Percentiles rank a stretch among this genome's conserved stretches.
Conservation (phyloP, 108 stramenopile genomes). For the Cyclotella sp. region DNA sequence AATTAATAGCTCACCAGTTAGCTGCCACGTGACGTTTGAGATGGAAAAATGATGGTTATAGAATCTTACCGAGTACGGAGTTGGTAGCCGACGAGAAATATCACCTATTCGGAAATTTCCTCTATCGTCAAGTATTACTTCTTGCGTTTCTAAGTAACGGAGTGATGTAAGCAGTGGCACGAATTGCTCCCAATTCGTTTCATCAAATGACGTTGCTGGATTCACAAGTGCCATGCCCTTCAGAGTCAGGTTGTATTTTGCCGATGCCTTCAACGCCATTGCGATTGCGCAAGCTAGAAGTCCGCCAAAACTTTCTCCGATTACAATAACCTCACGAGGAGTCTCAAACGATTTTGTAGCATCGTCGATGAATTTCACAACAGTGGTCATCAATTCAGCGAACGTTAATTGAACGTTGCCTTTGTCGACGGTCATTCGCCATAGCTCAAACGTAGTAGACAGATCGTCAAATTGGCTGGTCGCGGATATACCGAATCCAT, state of each 20-base stretch:
- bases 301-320: slow-evolving; percentile 91
- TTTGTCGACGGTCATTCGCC: slow-evolving; percentile 71
- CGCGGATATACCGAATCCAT: slow-evolving; percentile 89
- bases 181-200: slow-evolving; percentile 74
- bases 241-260: slow-evolving; percentile 31
- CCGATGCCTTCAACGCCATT: slow-evolving; percentile 50
- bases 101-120: slow-evolving; percentile 22
- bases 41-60: not conserved
- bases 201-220: slow-evolving; percentile 90
- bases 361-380: slow-evolving; percentile 62
- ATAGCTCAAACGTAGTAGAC: slow-evolving; percentile 75
- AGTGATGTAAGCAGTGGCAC: slow-evolving; percentile 70
- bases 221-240: slow-evolving; percentile 86
- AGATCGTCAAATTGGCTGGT: slow-evolving; percentile 82
- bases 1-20: not conserved
- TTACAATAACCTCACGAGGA: slow-evolving; percentile 66
- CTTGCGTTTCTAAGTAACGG: slow-evolving; percentile 50
- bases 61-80: slow-evolving; percentile 59
- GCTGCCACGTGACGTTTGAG: not conserved
- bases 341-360: slow-evolving; percentile 26
- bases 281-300: slow-evolving; percentile 78
- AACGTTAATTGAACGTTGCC: slow-evolving; percentile 61
- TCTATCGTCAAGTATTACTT: slow-evolving; percentile 25
- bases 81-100: slow-evolving; percentile 42
- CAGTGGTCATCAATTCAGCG: slow-evolving; percentile 53